These are phyloP conservation scores for Epichloe uncinata DNA, from an alignment of 2,329 filamentous ascomycete genomes.

Conservation along the genomic window DNA sequence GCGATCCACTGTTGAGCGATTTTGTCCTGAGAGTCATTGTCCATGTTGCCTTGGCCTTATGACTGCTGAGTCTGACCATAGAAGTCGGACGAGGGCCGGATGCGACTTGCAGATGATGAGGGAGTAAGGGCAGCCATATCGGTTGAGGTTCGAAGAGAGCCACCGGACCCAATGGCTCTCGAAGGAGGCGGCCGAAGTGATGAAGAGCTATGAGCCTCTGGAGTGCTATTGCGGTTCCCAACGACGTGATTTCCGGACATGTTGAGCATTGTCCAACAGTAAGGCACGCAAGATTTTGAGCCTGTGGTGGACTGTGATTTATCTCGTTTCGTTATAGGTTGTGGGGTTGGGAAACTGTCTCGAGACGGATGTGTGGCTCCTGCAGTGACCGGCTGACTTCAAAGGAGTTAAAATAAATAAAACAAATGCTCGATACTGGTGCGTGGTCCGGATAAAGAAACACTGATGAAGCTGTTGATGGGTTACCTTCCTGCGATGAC, in stretches of 20 bases:
- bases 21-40: conserved; percentile 77
- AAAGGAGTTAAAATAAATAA: conserved; percentile 44
- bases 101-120: conserved; percentile 58
- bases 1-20: conserved; percentile 97
- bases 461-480: conserved; percentile 3
- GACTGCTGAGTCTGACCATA: conserved; percentile 65
- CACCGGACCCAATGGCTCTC: conserved; percentile 61
- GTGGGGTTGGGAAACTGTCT: conserved; percentile 8
- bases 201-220: conserved; percentile 71
- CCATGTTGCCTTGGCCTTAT: conserved; percentile 52
- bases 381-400: conserved; percentile 77
- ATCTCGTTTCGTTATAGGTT: background rate
- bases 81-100: conserved; percentile 90
- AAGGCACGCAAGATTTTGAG: background rate
- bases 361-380: conserved; percentile 36
- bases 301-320: conserved; percentile 1
- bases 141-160: conserved; percentile 85
- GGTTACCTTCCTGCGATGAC: background rate
- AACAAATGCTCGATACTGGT: background rate
- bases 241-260: conserved; percentile 58
- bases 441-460: conserved; percentile 19
- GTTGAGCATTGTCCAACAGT: conserved; percentile 33
- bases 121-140: conserved; percentile 78
- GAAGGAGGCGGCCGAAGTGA: conserved; percentile 74
- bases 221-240: conserved; percentile 92